Evolutionary conservation across 2,329 filamentous ascomycete species (phyloP).

Genomic region (Penicillium olsonii): DNA sequence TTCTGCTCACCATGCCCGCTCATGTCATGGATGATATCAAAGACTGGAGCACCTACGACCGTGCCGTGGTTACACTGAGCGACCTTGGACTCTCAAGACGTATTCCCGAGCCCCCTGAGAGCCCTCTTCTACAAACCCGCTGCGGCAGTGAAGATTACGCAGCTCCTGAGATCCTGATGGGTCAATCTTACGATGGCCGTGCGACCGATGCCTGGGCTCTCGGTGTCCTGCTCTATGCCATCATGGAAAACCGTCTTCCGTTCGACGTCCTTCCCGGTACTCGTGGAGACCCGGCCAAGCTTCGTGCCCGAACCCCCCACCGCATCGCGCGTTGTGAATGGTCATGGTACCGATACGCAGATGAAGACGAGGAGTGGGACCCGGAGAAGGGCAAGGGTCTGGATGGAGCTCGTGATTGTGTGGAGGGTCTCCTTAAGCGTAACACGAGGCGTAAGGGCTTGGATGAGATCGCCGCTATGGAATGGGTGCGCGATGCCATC

Average conservation of each 20-base stretch:
- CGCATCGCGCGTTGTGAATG: conserved; percentile 95
- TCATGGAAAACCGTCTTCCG: conserved; percentile 88
- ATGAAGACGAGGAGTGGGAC: conserved; percentile 86
- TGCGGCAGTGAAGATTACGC: conserved; percentile 98
- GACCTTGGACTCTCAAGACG: conserved; percentile 88
- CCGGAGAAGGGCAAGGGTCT: conserved; percentile 64
- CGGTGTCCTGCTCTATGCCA: conserved; percentile 87
- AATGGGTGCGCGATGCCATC: conserved; percentile 78
- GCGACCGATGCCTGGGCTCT: conserved; percentile 93
- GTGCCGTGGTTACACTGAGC: conserved; percentile 83
- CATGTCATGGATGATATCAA: conserved; percentile 65
- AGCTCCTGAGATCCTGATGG: conserved; percentile 93
- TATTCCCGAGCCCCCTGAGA: conserved; percentile 70
- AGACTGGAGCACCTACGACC: conserved; percentile 74
- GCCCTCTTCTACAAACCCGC: conserved; percentile 85
- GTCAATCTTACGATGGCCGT: conserved; percentile 89
- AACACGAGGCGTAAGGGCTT: conserved; percentile 76
- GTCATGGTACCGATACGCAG: conserved; percentile 86
- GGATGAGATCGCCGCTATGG: conserved; percentile 68
- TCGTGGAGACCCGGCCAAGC: conserved; percentile 68
- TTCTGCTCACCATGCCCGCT: conserved; percentile 80
- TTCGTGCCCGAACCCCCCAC: conserved; percentile 81
- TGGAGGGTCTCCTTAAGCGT: conserved; percentile 81
- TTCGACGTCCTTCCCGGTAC: conserved; percentile 88
- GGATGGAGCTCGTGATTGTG: conserved; percentile 74